These are phyloP conservation scores for Flaveria bidentis DNA, from an alignment of 129 eudicot species.

Conservation along the genomic window DNA sequence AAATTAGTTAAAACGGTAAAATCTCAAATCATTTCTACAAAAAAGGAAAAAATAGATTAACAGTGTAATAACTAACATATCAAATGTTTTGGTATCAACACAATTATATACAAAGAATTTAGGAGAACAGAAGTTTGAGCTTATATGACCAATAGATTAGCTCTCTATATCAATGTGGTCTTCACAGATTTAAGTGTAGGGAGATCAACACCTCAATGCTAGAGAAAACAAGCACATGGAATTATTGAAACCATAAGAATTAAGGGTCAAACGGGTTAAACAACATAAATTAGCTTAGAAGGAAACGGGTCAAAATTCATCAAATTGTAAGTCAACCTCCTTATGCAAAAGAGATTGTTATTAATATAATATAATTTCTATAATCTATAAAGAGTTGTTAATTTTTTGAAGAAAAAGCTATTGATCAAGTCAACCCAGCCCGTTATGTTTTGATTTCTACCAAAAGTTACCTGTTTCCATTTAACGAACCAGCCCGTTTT, in stretches of 20 bases:
- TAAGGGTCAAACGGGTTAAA: background rate
- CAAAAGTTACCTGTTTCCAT: background rate
- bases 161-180: conserved; percentile 5
- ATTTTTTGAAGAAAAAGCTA: background rate
- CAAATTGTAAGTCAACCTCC: background rate
- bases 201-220: conserved; percentile 3
- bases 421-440: background rate
- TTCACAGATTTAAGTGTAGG: background rate
- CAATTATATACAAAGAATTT: background rate
- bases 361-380: background rate
- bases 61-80: background rate
- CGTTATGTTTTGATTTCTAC: background rate
- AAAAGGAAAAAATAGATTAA: background rate
- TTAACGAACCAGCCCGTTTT: background rate
- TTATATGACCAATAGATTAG: background rate
- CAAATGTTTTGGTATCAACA: conserved; percentile 7
- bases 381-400: background rate
- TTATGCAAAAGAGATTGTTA: background rate
- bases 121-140: conserved; percentile 10
- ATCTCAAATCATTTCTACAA: background rate
- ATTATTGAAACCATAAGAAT: background rate
- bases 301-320: background rate
- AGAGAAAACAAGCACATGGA: background rate
- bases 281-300: background rate
- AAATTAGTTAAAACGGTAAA: background rate